Base-by-base conservation (phyloP, 2,329 filamentous ascomycete species). In the Monilinia laxa region DNA sequence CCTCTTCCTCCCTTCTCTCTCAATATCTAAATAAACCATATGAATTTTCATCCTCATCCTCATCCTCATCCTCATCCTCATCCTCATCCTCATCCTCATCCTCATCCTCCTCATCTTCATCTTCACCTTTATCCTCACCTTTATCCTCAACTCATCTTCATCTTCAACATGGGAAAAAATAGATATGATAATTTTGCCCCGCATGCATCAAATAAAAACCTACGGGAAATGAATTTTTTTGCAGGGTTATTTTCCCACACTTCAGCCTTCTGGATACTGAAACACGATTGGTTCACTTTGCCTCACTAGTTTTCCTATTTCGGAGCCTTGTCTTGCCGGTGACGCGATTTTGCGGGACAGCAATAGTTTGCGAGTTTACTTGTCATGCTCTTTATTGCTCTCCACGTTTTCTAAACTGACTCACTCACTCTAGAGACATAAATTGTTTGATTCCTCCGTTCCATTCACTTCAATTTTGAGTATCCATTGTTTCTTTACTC, bases 361-460 rank as follows among this genome's bases (percentile, higher is more conserved):
- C 51, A 63, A 63, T 54, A 63, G 49, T 63, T 63, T 63, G 60
- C 58, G 45, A 62, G 45, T 38, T 51, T 62, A 31, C 47, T 56
- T 23, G 49, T 9, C 40, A 55, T 55, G 35, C 56, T 42, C 16
- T 38, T 23, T 56, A 56, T n/a, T n/a, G 20, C 53, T 31, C n/a
- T 45, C 9, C 10, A n/a, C 9, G 25, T 45, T 45, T 45, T 28
- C 31, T 42, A 23, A 28, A 60, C 23, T 65, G 49, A 65, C 63
- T 65, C 62, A 64, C 51, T 4, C 28, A 35, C n/a, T 55, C 40
- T 42, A 52, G 20, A n/a, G 53, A 38, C 31, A 65, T 59, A 59
- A 65, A 64, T 64, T 57, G 53, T 42, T 60, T 45, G 5, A 49
- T 42, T 58, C 23, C 14, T 59, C 28, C 31, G 20, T 59, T 31